Conservation (phyloP, 805 yeast genomes). For the Zygosaccharomyces bisporus region DNA sequence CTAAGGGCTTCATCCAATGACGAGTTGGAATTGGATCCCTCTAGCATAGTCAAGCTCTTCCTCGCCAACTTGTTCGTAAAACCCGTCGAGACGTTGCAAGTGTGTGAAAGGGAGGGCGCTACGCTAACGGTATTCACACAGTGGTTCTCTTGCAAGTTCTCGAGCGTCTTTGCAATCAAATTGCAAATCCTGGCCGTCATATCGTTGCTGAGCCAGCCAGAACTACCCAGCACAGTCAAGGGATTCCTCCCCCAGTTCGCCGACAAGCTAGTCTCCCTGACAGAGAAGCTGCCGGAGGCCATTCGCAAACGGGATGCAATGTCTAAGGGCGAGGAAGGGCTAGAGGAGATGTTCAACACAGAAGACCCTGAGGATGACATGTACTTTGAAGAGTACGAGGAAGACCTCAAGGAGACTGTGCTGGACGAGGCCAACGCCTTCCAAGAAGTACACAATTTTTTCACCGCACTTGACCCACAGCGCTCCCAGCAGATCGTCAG, state of each 20-base stretch:
- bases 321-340: slow-evolving; percentile 47
- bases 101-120: slow-evolving; percentile 45
- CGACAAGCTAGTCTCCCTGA: slow-evolving; percentile 45
- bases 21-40: slow-evolving; percentile 38
- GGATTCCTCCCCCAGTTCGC: slow-evolving; percentile 49
- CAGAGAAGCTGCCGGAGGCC: slow-evolving; percentile 69
- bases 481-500: slow-evolving; percentile 41
- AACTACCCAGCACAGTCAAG: slow-evolving; percentile 38
- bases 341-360: slow-evolving; percentile 27
- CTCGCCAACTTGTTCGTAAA: slow-evolving; percentile 62
- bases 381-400: slow-evolving; percentile 59
- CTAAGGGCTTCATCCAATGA: slow-evolving; percentile 32
- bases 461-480: slow-evolving; percentile 45
- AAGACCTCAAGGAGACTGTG: slow-evolving; percentile 72
- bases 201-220: slow-evolving; percentile 43
- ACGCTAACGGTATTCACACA: slow-evolving; percentile 49
- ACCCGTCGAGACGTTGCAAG: slow-evolving; percentile 50
- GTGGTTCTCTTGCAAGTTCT: slow-evolving; percentile 62
- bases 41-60: slow-evolving; percentile 53
- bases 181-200: slow-evolving; percentile 65
- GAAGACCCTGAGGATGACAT: slow-evolving; percentile 43
- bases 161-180: slow-evolving; percentile 75
- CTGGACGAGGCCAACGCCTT: slow-evolving; percentile 73
- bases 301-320: slow-evolving; percentile 59
- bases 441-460: slow-evolving; percentile 55